Base-by-base conservation (phyloP, 2,329 filamentous ascomycete species). In the Huntiella decipiens region DNA sequence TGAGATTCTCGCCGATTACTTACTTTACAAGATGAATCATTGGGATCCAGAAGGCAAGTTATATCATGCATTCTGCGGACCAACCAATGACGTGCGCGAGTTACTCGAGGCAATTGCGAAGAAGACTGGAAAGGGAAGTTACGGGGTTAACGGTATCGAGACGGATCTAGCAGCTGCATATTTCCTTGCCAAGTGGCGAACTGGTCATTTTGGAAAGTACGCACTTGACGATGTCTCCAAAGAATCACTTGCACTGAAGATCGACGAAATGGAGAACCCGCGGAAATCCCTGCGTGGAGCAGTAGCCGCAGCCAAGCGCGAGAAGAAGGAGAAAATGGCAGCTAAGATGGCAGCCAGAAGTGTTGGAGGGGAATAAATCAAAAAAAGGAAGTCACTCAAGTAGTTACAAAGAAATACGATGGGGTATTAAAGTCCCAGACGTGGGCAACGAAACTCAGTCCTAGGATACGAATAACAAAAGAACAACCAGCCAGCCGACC, bases 1-100 rank as follows among this genome's bases (percentile, higher is more conserved):
- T 12, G 73, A 82, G 49, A 82, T 82, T 17, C 63, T 96, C 8
- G 87, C 82, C 32, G 91, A 98, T 58, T 98, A 94, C 60, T 68
- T 96, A 15, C 74, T 98, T 5, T 96, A 75, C 62, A 77, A 78
- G 46, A 67, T 96, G 48, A 98, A 98, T 58, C 63, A 70, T 34
- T 64, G 69, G 48, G 68, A 79, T 53, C 73, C 79, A 0, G 51
- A 53, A 2, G 40, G 40, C 28, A 12, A 11, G 16, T 55, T 78
- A 4, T 93, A 93, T 60, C 55, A 58, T 1, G 66, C 57, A 8
- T 85, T 76, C 57, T 71, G 67, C 43, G 56, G 60, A 33, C 85
- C 87, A 0, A 96, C 91, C 1, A 94, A 96, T 60, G 82, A 94
- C 53, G 67, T 93, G n/a, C 63, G 70, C 41, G 69, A 73, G 36